Base-by-base conservation (phyloP, 2,329 filamentous ascomycete genomes). In the Calonectria pauciramosa region DNA sequence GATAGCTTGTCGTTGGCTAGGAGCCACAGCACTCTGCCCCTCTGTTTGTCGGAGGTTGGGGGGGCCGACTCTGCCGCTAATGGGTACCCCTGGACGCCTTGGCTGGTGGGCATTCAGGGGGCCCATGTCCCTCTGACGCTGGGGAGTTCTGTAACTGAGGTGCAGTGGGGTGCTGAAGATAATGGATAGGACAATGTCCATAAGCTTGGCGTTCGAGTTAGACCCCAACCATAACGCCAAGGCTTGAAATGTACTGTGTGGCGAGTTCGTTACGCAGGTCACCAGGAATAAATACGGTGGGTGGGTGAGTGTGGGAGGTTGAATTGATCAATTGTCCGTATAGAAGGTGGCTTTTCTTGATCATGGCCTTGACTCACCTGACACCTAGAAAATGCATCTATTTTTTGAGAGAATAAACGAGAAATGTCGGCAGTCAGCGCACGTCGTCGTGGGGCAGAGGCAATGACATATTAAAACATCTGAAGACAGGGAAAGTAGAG, bases 121-220 rank as follows among this genome's bases (percentile, higher is more conserved):
- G 26, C 64, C 71, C 71, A 67, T 73, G 71, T 44, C 59, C 71
- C 59, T 56, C 68, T 73, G 56, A 63, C 56, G n/a, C 56, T 41
- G 30, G 32, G 71, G 69, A 59, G 67, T 52, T 63, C 60, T 73
- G 71, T 70, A 73, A 70, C 67, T 73, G 71, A 70, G 38, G 71
- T 69, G 59, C 47, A 23, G 64, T 65, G 60, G 38, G 60, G 41
- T 49, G 18, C 18, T 64, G 56, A 23, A 72, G 71, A 68, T 66
- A 66, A 69, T 65, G 44, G 70, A 36, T 30, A 63, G 54, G 28
- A 20, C 51, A 52, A 63, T 32, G 66, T 32, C 30, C 30, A 32
- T 56, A 66, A 71, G 68, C 68, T 66, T 71, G 66, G 59, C 66
- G 66, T 34, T 36, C 63, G 49, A 71, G 47, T 66, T 65, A 63